Base-by-base conservation (phyloP, 2,329 filamentous ascomycete genomes). In the Phaeosphaeriaceae sp. region DNA sequence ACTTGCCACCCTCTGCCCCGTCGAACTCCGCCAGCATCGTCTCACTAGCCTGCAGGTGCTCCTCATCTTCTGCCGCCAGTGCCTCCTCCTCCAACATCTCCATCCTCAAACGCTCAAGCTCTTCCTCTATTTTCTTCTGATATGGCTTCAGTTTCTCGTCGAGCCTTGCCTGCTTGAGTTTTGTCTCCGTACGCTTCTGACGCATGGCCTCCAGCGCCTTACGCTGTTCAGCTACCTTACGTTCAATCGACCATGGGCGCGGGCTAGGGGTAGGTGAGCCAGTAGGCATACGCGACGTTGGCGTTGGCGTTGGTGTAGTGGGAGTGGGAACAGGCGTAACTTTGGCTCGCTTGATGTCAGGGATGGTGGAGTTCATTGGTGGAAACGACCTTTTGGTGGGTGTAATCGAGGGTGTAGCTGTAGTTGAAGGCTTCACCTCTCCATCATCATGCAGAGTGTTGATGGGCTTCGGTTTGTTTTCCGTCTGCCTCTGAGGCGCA, bases 21-120 rank as follows among this genome's bases (percentile, higher is more conserved):
- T 65, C 55, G 31, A 69, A 68, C 48, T 66, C 67, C 24, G 48
- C 56, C 25, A 68, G 59, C 55, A 67, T 63, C 47, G 46, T 54
- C n/a, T 59, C 49, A 20, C 63, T 67, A 6, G 60, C 61, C 6
- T 52, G 56, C 3, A 61, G 58, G 1, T 62, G 62, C 31, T 65
- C 25, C 4, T 63, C 52, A 2, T 71, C 67, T 48, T 69, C 68
- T 1, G n/a, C 52, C 20, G 54, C 59, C 1, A 48, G 54, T 0
- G 24, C 53, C 21, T 67, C 60, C 41, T 71, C 66, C 2, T 69
- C 62, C 9, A 67, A 58, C 40, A 67, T 48, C 46, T 68, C 66
- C 36, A n/a, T n/a, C 22, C 33, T 47, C 1, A 74, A 20, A 10
- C 57, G 57, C 13, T 71, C 66, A 15, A 72, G 46, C 58, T 73